Evolutionary conservation across 176 grass and related monocot genomes (phyloP).

Genomic region (Tillandsia leiboldiana): DNA sequence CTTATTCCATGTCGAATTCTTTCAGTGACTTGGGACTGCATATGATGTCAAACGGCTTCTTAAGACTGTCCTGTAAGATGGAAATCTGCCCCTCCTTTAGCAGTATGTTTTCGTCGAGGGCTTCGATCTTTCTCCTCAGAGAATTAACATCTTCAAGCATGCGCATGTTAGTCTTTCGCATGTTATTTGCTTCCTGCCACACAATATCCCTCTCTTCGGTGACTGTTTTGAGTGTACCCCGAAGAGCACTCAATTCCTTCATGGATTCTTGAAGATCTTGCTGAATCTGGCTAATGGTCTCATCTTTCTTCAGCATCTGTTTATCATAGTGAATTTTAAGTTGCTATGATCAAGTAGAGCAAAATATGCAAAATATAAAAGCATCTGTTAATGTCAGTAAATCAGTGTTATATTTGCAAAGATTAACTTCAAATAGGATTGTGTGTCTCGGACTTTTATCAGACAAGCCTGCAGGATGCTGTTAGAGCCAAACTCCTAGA

Average conservation of each 20-base stretch:
- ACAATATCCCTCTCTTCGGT: slow-evolving; percentile 56
- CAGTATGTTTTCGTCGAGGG: slow-evolving; percentile 44
- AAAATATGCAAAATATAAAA: slow-evolving; percentile 5
- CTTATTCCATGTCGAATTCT: slow-evolving; percentile 35
- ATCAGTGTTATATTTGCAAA: not conserved
- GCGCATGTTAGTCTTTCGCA: slow-evolving; percentile 28
- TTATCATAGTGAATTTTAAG: slow-evolving; percentile 2
- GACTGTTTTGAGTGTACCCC: slow-evolving; percentile 53
- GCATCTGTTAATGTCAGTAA: not conserved
- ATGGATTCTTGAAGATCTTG: slow-evolving; percentile 56
- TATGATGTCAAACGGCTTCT: slow-evolving; percentile 38
- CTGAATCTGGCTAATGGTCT: slow-evolving; percentile 49
- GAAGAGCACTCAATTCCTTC: slow-evolving; percentile 50
- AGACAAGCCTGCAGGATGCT: no score
- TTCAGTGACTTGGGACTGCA: slow-evolving; percentile 30
- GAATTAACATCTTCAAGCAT: slow-evolving; percentile 36
- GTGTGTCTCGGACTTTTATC: no score
- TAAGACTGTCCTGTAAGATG: slow-evolving; percentile 63
- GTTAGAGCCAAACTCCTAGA: no score
- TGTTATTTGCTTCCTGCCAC: slow-evolving; percentile 49
- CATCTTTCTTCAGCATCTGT: slow-evolving; percentile 55
- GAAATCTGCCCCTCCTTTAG: slow-evolving; percentile 77
- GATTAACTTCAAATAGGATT: not conserved
- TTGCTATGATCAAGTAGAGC: slow-evolving; percentile 4
- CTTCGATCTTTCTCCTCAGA: slow-evolving; percentile 48